Evolutionary conservation across 2,329 filamentous ascomycete genomes (phyloP), one percentile per base, ranked within the genome.

Genomic region (Exophiala oligosperma): DNA sequence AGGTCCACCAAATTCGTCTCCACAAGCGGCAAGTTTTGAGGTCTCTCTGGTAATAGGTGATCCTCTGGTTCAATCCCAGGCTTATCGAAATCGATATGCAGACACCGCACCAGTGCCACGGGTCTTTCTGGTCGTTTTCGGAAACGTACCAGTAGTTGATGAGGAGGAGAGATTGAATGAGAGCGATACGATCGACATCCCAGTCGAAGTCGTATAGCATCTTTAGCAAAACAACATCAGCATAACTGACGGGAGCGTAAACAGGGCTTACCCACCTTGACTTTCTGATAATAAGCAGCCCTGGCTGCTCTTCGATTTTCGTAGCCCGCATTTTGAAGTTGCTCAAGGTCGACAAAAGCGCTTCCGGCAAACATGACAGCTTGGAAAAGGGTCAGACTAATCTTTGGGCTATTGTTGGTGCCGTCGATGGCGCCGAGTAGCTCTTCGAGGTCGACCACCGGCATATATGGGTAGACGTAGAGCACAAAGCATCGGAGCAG

Each of bases 91-190:
- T 79, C 9, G 92, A 96, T 59, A 96, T 90, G 47, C 92, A 92
- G 41, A 96, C 90, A n/a, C 92, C 93, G 89, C 96, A 96, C 92
- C 92, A 97, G 71, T 97, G 92, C 90, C 93, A 96, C 47, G 92
- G 97, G 72, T 97, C 93, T 73, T 97, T 97, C 72, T 96, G 91
- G 72, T 97, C 92, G 74, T 97, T 92, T 0, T 92, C 92, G 5
- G 92, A 96, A 74, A 96, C 92, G 72, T 97, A 97, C 89, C 93
- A 97, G 73, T 96, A 96, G 3, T 92, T 96, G 88, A 97, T 91
- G 57, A 97, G 81, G 17, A 97, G 80, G 26, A 97, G 80, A 3
- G 90, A 88, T 74, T 97, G 93, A n/a, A 96, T 91, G 23, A 96
- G 82, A 21, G 91, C 85, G 57, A 96, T 87, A 52, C 92, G 89